A percentile compares a stretch with the other conserved stretches of the same genome.
Conservation (phyloP, 495 filamentous ascomycete species). For the Penicillium subrubescens region DNA sequence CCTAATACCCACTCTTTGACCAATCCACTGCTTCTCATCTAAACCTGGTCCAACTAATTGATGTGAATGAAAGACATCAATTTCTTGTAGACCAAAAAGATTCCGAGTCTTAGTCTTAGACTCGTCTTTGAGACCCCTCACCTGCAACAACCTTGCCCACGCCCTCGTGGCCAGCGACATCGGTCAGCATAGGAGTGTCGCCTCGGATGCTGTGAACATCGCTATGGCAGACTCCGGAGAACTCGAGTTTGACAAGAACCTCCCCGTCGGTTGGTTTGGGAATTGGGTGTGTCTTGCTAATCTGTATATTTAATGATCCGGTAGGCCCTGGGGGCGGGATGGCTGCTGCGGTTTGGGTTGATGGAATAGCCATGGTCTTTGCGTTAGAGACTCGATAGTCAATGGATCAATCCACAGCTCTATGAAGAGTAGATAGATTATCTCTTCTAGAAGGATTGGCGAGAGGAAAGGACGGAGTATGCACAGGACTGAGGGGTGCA, state of each 20-base stretch:
- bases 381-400: neutral
- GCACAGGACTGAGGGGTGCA: neutral
- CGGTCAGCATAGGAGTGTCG: constrained; percentile 49
- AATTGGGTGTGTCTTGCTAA: constrained; percentile 33
- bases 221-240: constrained; percentile 47
- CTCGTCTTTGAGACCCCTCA: constrained; percentile 12
- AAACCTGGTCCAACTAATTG: constrained; percentile 34
- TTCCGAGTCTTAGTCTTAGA: neutral
- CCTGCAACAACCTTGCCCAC: constrained; percentile 43
- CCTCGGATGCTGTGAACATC: constrained; percentile 48
- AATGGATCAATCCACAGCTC: neutral
- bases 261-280: constrained; percentile 39
- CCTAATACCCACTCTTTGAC: constrained; percentile 42
- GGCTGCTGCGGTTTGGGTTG: constrained; percentile 42
- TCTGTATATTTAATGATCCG: constrained; percentile 28
- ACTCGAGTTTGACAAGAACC: constrained; percentile 45
- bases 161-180: constrained; percentile 50
- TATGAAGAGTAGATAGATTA: neutral
- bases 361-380: constrained; percentile 26
- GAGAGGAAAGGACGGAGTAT: neutral
- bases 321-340: constrained; percentile 31
- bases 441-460: neutral
- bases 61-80: neutral
- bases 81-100: neutral
- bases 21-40: constrained; percentile 36